These are phyloP conservation scores for Eucalyptus polyanthemos DNA, from an alignment of 345 rosid species.

Conservation along the genomic window DNA sequence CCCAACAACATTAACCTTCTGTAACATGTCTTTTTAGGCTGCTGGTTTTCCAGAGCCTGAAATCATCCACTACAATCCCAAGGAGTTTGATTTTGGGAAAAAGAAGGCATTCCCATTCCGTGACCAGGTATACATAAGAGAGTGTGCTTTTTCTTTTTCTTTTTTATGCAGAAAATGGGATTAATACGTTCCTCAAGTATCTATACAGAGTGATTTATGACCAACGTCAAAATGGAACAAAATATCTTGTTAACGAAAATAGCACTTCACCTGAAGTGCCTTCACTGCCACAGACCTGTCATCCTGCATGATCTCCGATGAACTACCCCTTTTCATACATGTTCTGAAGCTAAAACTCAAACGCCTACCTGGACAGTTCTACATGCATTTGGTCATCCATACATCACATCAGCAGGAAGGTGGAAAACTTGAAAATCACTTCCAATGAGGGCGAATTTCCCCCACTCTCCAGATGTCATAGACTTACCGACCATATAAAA, in stretches of 20 bases:
- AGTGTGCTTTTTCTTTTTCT: background rate
- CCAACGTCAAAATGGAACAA: background rate
- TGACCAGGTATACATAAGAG: constrained; percentile 53
- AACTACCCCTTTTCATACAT: background rate
- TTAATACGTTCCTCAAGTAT: background rate
- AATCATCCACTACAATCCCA: constrained; percentile 76
- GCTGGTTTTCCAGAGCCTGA: constrained; percentile 96
- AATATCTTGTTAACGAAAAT: background rate
- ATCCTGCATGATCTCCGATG: background rate
- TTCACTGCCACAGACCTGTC: background rate
- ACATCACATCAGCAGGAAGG: background rate
- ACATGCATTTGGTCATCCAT: background rate
- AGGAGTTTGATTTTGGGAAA: constrained; percentile 88
- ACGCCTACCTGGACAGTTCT: background rate
- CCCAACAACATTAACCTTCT: background rate
- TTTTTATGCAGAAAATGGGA: background rate
- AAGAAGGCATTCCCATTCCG: constrained; percentile 99
- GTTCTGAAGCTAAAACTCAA: background rate
- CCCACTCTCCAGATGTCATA: background rate
- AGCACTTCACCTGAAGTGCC: background rate
- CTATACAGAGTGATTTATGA: background rate
- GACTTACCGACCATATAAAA: background rate
- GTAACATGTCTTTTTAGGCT: constrained; percentile 19
- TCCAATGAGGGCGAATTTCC: background rate
- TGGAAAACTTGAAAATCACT: background rate